Evolutionary conservation across 2,329 filamentous ascomycete species (phyloP), one percentile per base, ranked within the genome.

Genomic region (Diaporthe ilicicola): DNA sequence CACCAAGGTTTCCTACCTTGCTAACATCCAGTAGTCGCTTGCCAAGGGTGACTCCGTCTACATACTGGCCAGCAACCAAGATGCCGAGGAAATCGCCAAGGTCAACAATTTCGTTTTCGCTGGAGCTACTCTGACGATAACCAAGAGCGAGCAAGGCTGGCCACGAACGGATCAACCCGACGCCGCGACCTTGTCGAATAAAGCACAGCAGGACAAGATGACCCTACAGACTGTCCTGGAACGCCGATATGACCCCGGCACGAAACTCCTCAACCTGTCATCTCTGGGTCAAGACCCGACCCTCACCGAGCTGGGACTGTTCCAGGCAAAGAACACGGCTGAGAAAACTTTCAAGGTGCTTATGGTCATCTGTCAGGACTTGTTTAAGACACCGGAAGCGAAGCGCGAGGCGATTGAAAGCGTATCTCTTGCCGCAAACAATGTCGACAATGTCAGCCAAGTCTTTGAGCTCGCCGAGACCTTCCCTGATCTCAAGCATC

Each of bases 261-360:
- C 85, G 66, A 97, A 97, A 81, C 84, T 98, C 0, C 87, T 98
- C 48, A 91, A 97, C 78, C 89, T 99, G 12, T 94, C 94, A n/a
- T 85, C 88, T 1, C 88, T 98, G 12, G 91, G 89, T 39, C 84
- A 88, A 59, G 95, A 98, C 76, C 83, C 89, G 2, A 89, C 91
- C 70, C 87, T 98, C 5, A 85, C 90, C 67, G 85, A 88, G 51
- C 90, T 94, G 81, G 93, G 93, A 46, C 92, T 95, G 77, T 94
- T 97, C 79, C 88, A 90, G 73, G 89, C 85, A 71, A 89, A 88
- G 71, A 90, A 91, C 4, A 91, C 91, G 1, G 90, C 93, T 55
- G 89, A 92, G 74, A 99, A 98, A 80, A 93, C 97, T 73, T 98
- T 98, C 82, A 93, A 93, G 66, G 95, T 93, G 1, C 86, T 98